A percentile compares a stretch with the other conserved stretches of the same genome.
These are phyloP conservation scores for Hymenoscyphus linearis DNA, from an alignment of 2,329 filamentous ascomycete species.

Conservation along the genomic window DNA sequence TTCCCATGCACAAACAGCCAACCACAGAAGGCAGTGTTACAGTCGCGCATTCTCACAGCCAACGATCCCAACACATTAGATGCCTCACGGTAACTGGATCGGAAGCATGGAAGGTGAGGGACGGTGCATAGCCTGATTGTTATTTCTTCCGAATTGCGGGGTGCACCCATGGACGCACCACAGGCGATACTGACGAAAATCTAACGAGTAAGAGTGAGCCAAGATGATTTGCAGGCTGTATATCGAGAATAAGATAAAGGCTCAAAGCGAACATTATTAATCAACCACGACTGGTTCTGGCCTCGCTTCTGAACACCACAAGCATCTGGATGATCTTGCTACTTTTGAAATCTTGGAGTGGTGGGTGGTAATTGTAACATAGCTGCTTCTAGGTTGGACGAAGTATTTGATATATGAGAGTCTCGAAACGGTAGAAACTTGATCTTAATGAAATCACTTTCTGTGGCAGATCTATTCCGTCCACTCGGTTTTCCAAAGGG, in stretches of 20 bases:
- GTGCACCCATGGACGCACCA: background rate
- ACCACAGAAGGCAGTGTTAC: background rate
- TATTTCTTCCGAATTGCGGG: conserved; percentile 5
- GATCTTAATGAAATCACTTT: background rate
- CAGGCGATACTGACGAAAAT: background rate
- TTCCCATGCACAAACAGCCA: conserved; percentile 3
- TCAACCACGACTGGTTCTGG: background rate
- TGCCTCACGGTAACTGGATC: conserved; percentile 9
- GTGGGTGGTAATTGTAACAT: background rate
- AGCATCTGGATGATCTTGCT: background rate
- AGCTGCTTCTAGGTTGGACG: background rate
- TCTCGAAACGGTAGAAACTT: background rate
- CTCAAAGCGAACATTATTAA: conserved; percentile 7
- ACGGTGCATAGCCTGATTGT: conserved; percentile 4
- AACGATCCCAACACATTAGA: conserved; percentile 3
- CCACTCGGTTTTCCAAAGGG: background rate
- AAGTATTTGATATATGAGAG: background rate
- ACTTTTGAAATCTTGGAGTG: background rate
- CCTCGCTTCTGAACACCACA: background rate
- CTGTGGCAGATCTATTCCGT: background rate
- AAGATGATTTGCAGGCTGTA: background rate
- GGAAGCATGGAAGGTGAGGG: conserved; percentile 1
- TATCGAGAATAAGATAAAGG: conserved; percentile 1
- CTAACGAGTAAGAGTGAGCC: background rate
- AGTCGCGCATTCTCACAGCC: background rate